Evolutionary conservation across 2,329 filamentous ascomycete genomes (phyloP).

Genomic region (Sclerotinia sclerotiorum): DNA sequence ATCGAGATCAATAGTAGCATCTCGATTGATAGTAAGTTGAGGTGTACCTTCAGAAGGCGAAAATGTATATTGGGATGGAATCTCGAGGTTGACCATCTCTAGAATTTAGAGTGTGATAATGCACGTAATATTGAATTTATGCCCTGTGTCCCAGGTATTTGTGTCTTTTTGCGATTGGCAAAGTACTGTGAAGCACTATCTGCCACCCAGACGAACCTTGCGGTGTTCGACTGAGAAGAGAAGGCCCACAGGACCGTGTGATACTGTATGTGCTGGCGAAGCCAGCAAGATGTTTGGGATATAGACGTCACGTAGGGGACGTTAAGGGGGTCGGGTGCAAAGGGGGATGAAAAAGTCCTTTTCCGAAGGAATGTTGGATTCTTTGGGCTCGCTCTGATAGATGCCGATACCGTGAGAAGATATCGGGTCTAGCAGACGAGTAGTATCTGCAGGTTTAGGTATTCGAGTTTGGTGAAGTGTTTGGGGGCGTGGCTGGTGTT

Average conservation of each 20-base stretch:
- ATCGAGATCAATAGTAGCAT: slow-evolving; percentile 88
- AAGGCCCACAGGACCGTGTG: slow-evolving; percentile 83
- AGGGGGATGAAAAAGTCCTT: slow-evolving; percentile 81
- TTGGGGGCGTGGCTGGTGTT: slow-evolving; percentile 53
- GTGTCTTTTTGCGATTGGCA: slow-evolving; percentile 24
- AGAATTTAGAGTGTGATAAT: slow-evolving; percentile 30
- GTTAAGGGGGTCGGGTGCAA: slow-evolving; percentile 90
- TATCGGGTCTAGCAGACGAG: slow-evolving; percentile 85
- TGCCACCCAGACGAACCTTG: slow-evolving; percentile 96
- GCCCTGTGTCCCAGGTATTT: slow-evolving; percentile 3
- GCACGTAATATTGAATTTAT: slow-evolving; percentile 18
- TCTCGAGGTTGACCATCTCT: slow-evolving; percentile 83
- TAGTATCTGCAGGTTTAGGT: slow-evolving; percentile 53
- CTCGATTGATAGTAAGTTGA: slow-evolving; percentile 93
- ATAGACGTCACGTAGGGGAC: slow-evolving; percentile 66
- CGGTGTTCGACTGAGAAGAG: slow-evolving; percentile 91
- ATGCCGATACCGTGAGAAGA: slow-evolving; percentile 80
- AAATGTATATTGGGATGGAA: slow-evolving; percentile 78
- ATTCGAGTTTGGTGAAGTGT: not conserved
- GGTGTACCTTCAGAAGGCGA: slow-evolving; percentile 82
- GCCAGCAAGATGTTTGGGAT: slow-evolving; percentile 60
- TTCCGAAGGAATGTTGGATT: slow-evolving; percentile 84
- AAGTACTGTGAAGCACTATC: slow-evolving; percentile 87
- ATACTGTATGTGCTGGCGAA: slow-evolving; percentile 67
- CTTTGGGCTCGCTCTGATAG: slow-evolving; percentile 62